phyloP scores from a whole-genome alignment of 257 asterid species.

The Sherardia arvensis region DNA sequence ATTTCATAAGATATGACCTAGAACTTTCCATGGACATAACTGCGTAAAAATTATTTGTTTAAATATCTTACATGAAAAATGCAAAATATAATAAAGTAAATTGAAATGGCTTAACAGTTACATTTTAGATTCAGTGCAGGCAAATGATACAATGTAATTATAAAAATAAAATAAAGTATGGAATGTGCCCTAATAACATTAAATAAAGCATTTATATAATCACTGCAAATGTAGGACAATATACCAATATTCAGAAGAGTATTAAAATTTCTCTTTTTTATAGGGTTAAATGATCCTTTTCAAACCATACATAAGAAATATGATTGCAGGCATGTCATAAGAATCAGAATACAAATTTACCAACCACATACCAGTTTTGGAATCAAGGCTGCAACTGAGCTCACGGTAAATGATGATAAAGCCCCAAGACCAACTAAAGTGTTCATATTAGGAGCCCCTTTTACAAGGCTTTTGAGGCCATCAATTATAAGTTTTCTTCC shows the following conservation, averaged over 20 bases:
- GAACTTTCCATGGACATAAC: background rate
- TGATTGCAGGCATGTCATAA: background rate
- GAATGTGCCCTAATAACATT: constrained; percentile 1
- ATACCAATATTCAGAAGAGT: background rate
- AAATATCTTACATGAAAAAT: background rate
- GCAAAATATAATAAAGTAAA: background rate
- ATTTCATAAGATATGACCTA: background rate
- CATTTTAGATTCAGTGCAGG: background rate
- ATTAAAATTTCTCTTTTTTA: background rate
- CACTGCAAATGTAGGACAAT: background rate
- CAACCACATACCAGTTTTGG: constrained; percentile 72
- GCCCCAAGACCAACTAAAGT: constrained; percentile 99
- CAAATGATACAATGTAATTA: background rate
- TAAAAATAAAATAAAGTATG: background rate
- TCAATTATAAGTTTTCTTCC: constrained; percentile 85
- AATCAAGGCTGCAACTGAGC: constrained; percentile 79
- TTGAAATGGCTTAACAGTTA: background rate
- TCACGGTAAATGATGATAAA: constrained; percentile 91
- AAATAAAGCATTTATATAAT: background rate
- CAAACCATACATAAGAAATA: background rate
- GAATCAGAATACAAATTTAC: background rate
- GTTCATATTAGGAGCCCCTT: constrained; percentile 97
- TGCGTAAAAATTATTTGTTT: background rate
- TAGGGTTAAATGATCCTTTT: background rate
- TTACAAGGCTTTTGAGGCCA: constrained; percentile 78